Evolutionary conservation across 228 moss, liverwort and hornwort species (phyloP).

Genomic region (Sphagnum fallax): DNA sequence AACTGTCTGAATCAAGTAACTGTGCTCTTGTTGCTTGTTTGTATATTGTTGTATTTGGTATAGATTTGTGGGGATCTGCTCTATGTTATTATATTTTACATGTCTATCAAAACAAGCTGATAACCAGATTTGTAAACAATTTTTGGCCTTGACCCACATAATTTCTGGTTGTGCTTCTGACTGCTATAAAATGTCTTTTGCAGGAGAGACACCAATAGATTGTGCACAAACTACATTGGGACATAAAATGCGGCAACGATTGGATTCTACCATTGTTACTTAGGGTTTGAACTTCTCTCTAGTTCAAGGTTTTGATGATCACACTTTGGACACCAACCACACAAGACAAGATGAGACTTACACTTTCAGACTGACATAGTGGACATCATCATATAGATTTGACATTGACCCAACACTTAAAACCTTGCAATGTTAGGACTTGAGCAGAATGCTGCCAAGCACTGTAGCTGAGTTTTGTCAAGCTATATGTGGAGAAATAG

Average conservation of each 20-base stretch:
- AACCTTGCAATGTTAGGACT: no score
- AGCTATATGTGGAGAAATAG: no score
- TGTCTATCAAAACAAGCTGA: not conserved
- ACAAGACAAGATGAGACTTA: no score
- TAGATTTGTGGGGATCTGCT: not conserved
- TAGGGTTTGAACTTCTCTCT: no score
- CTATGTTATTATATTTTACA: not conserved
- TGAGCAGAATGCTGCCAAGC: no score
- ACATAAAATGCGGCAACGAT: constrained; percentile 82
- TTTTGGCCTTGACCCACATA: not conserved
- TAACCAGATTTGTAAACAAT: not conserved
- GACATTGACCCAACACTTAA: no score
- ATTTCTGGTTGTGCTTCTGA: not conserved
- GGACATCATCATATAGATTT: no score
- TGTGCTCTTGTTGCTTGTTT: not conserved
- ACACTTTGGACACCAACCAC: no score
- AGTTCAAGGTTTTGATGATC: no score
- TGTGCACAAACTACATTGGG: constrained; percentile 95
- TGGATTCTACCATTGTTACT: constrained; percentile 21
- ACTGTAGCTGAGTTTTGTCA: no score
- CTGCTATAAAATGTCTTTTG: not conserved
- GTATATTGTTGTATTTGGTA: not conserved
- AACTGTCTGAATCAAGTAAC: not conserved
- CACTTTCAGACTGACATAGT: no score
- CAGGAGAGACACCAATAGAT: constrained; percentile 91